phyloP scores from a whole-genome alignment of 805 yeast species.

The Candida dajiaensis region DNA sequence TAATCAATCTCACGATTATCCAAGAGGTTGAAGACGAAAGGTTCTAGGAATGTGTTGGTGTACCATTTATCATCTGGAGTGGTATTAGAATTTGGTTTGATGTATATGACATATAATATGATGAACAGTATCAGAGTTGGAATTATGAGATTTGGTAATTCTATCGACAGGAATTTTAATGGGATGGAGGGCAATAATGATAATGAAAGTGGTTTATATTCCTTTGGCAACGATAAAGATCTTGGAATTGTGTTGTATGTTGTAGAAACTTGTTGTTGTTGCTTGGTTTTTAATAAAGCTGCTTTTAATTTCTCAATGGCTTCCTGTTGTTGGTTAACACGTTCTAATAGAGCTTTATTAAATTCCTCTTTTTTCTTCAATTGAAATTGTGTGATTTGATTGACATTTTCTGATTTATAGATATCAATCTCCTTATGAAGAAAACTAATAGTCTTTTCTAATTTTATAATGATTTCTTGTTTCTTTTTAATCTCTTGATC shows the following conservation, averaged over 20 bases:
- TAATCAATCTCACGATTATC: constrained; percentile 19
- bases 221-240: not conserved
- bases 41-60: constrained; percentile 14
- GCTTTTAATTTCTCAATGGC: constrained; percentile 11
- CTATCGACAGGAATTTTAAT: not conserved
- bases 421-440: constrained; percentile 8
- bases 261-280: constrained; percentile 3
- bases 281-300: constrained; percentile 9
- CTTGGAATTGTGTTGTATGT: not conserved
- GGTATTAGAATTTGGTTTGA: not conserved
- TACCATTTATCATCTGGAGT: constrained; percentile 10
- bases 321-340: constrained; percentile 15
- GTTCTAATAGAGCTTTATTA: constrained; percentile 13
- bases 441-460: constrained; percentile 5
- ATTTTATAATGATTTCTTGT: constrained; percentile 2
- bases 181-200: not conserved
- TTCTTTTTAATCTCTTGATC: constrained; percentile 9
- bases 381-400: constrained; percentile 1
- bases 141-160: not conserved
- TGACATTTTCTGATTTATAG: constrained; percentile 6
- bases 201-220: not conserved
- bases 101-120: not conserved
- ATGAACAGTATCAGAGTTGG: not conserved
- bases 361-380: constrained; percentile 6
- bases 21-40: constrained; percentile 7